Evolutionary conservation across 208 protist species (phyloP), one percentile per base, ranked within the genome.

Genomic region (Leishmania arabica): DNA sequence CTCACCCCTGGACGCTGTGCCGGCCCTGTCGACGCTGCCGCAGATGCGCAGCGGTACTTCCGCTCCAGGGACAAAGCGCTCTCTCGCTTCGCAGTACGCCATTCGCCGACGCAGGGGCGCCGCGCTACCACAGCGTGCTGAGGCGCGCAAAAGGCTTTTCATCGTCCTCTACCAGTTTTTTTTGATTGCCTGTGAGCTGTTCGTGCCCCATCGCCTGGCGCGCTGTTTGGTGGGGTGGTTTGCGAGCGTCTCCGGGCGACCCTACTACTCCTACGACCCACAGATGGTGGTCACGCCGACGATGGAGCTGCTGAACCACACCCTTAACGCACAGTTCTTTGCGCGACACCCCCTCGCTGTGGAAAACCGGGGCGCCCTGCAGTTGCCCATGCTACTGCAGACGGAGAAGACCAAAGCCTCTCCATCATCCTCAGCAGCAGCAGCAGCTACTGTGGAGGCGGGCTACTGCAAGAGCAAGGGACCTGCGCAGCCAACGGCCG

Each of bases 201-300:
- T 93, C 4, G 19, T 94, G 54, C 92, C 92, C 34, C 21, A 40
- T 27, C 84, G 74, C 37, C 34, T 94, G 11, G 85, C 86, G 8
- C 82, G 82, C n/a, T 81, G 56, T 75, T n/a, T 91, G 3, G 45
- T 95, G 3, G 71, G 69, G 54, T 75, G 85, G 9, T 53, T 94
- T 24, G 60, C 82, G 17, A 76, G 49, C 5, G 34, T 88, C 19
- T 45, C 75, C 4, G 72, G 83, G 24, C 78, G 89, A 17, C 90
- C 89, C 6, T 49, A 56, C 31, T 95, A 94, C 86, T 84, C 73
- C 1, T 88, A 87, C 80, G 83, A 91, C 78, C 84, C 83, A 24
- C 80, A 80, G 21, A 75, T 86, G 17, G 77, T 85, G 9, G 64
- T 79, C 1, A 87, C 77, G 37, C 83, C 84, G 24, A 75, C 86